Percentiles rank a stretch among this genome's conserved stretches.
These are phyloP conservation scores for Goffeauzyma gilvescens DNA, from an alignment of 768 basidiomycete species.

Conservation along the genomic window DNA sequence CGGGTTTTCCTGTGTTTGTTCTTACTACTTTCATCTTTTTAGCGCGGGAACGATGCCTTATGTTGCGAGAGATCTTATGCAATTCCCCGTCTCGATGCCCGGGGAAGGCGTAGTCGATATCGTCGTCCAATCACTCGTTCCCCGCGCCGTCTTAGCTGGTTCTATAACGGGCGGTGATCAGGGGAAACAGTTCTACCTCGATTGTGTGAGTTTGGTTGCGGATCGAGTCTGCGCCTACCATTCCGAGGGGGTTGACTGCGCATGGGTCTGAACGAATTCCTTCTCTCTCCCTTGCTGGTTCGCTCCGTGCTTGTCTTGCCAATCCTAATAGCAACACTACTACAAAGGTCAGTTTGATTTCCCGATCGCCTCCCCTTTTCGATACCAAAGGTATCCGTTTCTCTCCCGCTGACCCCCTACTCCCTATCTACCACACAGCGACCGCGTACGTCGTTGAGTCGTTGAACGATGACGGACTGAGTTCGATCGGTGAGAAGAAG, in stretches of 20 bases:
- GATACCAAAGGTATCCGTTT: neutral
- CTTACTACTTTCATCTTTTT: neutral
- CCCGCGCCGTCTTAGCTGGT: conserved; percentile 18
- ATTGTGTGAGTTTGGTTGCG: conserved; percentile 10
- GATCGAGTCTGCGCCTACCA: neutral
- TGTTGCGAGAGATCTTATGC: conserved; percentile 26
- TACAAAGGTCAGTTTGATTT: conserved; percentile 21
- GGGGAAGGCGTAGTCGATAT: conserved; percentile 29
- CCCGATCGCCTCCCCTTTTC: too few species aligned
- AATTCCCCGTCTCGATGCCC: conserved; percentile 27
- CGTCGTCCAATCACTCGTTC: conserved; percentile 26
- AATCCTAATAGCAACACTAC: conserved; percentile 21
- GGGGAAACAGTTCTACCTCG: conserved; percentile 26
- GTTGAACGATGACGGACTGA: conserved; percentile 16
- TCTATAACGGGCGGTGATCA: conserved; percentile 25
- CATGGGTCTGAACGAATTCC: neutral
- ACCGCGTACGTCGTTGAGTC: conserved; percentile 25
- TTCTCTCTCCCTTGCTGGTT: neutral
- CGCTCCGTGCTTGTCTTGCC: neutral
- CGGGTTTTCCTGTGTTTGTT: neutral
- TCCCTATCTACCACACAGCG: conserved; percentile 10
- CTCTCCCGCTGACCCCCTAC: neutral
- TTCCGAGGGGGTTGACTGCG: too few species aligned
- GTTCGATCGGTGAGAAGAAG: conserved; percentile 28
- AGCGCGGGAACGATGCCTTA: conserved; percentile 24